Percentiles rank a stretch among this genome's conserved stretches.
Evolutionary conservation across 2,329 filamentous ascomycete species (phyloP).

Genomic region (Sporothrix inflata): DNA sequence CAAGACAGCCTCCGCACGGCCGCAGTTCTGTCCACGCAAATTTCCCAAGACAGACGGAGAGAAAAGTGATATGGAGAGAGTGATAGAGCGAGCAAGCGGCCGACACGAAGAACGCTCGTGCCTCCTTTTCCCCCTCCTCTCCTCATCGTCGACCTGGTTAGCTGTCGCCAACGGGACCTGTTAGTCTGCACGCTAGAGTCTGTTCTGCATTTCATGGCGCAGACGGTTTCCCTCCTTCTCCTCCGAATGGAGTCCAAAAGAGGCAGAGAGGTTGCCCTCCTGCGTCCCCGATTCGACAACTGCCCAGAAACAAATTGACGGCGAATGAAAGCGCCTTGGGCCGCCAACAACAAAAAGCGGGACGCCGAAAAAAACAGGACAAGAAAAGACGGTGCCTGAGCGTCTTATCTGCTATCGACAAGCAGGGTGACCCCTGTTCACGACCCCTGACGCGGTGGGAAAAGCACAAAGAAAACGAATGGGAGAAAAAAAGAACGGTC

Average conservation of each 20-base stretch:
- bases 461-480: not conserved
- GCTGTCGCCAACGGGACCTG: not conserved
- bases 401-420: slow-evolving; percentile 22
- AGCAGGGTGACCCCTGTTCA: slow-evolving; percentile 24
- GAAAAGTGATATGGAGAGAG: not conserved
- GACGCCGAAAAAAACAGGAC: not conserved
- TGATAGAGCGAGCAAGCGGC: not conserved
- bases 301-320: not conserved
- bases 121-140: not conserved
- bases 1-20: slow-evolving; percentile 3
- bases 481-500: not conserved
- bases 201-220: not conserved
- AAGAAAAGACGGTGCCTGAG: slow-evolving; percentile 10
- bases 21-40: not conserved
- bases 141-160: not conserved
- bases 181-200: slow-evolving; percentile 3
- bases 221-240: not conserved
- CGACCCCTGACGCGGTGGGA: slow-evolving; percentile 19
- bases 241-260: slow-evolving; percentile 2
- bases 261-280: not conserved
- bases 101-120: slow-evolving; percentile 8
- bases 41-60: not conserved
- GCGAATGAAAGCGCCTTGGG: not conserved
- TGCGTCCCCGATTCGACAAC: slow-evolving; percentile 6
- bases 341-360: slow-evolving; percentile 10